Base-by-base conservation (phyloP, 192 early-diverging fungal genomes). In the Polychytrium aggregatum region DNA sequence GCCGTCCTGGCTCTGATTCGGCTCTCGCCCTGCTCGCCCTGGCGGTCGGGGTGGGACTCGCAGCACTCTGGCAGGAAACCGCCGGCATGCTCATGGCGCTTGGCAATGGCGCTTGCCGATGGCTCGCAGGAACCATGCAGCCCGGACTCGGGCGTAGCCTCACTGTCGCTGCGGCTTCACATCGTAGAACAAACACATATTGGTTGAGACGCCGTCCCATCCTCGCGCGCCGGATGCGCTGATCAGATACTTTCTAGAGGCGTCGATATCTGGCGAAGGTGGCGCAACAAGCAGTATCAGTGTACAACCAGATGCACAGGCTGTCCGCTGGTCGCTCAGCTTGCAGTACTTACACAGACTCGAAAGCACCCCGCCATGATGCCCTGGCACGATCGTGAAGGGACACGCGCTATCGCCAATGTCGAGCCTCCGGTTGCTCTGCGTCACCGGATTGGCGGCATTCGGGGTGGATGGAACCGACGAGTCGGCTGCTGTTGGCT, bases 361-460 rank as follows among this genome's bases (percentile, higher is more conserved):
- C 1, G 91, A 92, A 14, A 93, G 71, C 11, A 78, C 70, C 11
- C 86, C 87, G 21, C 90, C 90, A 45, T 91, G 90, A 57, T 97
- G 93, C 0, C 93, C 96, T 1, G 96, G 84, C 26, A 98, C 70
- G 53, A 98, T 87, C 43, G 82, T 79, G 64, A 97, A 98, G 44
- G 90, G 89, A 38, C 28, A 62, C 36, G 31, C 31, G 31, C 11
- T 33, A 11, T 4, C 31, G 11, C 31, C 31, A 33, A 8, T 33
- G 31, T 11, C 11, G 31, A 8, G 31, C 31, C 6, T 11, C 4
- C 11, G 4, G 6, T 4, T 11, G 31, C 31, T 33, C 6, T 33
- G 4, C 6, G 6, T 33, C 31, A 4, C 6, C 31, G 11, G 31
- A 4, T 11, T 33, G 54, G 55, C 29, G 59, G 67, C 48, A 52